These are phyloP conservation scores for Scutellaria barbata DNA, from an alignment of 257 asterid genomes.

Conservation along the genomic window DNA sequence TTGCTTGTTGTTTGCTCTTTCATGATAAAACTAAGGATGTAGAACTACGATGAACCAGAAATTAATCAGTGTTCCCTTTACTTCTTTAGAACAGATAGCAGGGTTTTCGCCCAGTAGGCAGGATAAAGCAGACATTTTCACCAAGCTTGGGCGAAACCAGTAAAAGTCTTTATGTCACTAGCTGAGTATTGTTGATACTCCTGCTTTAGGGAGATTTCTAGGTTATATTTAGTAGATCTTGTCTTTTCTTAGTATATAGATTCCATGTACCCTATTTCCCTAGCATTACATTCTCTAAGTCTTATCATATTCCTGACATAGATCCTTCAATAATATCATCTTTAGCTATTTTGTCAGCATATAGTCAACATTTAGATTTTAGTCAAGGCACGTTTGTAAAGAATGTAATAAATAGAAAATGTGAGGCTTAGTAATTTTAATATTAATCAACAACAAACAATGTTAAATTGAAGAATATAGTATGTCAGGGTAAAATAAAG, in stretches of 20 bases:
- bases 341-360: neutral
- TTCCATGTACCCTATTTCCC: neutral
- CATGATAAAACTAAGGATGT: no score
- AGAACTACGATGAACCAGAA: no score
- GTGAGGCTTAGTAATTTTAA: neutral
- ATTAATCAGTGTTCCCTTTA: no score
- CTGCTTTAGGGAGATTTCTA: neutral
- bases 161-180: no score
- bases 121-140: no score
- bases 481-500: neutral
- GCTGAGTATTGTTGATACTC: no score
- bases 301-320: neutral
- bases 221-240: neutral
- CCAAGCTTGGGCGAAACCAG: no score
- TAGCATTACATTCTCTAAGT: neutral
- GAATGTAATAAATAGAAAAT: neutral
- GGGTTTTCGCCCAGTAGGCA: no score
- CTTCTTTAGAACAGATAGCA: no score
- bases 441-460: neutral
- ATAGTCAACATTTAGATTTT: neutral
- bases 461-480: neutral
- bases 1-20: no score
- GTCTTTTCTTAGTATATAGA: neutral
- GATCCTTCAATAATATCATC: constrained; percentile 1
- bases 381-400: neutral